phyloP scores from a whole-genome alignment of 2,329 filamentous ascomycete species.

The Colletotrichum limetticola region DNA sequence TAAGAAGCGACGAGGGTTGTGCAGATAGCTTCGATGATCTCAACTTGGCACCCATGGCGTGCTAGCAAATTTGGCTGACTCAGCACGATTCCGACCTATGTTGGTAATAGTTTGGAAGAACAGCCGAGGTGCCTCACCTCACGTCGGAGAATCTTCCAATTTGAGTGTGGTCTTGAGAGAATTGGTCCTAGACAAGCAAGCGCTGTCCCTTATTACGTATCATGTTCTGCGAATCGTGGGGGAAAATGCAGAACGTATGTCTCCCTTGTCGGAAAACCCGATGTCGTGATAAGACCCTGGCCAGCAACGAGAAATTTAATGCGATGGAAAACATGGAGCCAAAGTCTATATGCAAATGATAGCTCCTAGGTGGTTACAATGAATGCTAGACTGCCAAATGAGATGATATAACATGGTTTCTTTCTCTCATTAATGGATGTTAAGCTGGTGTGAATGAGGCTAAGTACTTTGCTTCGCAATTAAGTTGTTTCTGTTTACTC shows the following conservation, averaged over 20 bases:
- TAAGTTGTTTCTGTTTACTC: no score
- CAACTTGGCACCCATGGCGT: constrained; percentile 26
- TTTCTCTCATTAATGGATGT: no score
- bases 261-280: background rate
- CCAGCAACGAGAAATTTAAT: background rate
- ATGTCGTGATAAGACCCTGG: background rate
- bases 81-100: background rate
- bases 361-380: no score
- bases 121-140: background rate
- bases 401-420: no score
- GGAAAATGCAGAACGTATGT: background rate
- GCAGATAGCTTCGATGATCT: constrained; percentile 5
- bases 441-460: no score
- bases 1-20: constrained; percentile 12
- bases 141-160: background rate
- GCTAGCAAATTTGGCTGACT: background rate
- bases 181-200: background rate
- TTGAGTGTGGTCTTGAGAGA: background rate
- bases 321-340: background rate
- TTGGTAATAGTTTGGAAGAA: background rate
- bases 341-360: background rate
- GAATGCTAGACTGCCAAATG: no score
- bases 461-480: no score
- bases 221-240: background rate
- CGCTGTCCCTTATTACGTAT: background rate